Evolutionary conservation across 2,329 filamentous ascomycete genomes (phyloP).

Genomic region (Nemania diffusa): DNA sequence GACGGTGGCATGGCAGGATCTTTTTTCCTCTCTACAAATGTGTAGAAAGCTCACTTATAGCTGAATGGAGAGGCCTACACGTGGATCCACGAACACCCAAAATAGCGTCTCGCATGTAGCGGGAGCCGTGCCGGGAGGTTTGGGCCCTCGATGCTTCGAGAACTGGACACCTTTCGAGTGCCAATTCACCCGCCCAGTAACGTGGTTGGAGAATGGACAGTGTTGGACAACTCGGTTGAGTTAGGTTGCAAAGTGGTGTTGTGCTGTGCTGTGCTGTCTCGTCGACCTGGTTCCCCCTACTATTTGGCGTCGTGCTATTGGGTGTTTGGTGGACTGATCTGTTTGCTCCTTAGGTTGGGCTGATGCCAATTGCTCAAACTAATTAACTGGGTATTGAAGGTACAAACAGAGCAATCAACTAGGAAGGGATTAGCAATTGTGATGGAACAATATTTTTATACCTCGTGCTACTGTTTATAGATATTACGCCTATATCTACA

Average conservation of each 20-base stretch:
- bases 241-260: constrained; percentile 5
- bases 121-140: neutral
- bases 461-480: no score
- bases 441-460: no score
- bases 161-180: neutral
- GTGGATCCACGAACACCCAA: neutral
- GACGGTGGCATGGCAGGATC: constrained; percentile 12
- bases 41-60: constrained; percentile 23
- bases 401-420: no score
- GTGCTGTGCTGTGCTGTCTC: constrained; percentile 13
- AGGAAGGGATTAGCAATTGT: no score
- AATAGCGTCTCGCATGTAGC: neutral
- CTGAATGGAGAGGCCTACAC: neutral
- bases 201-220: constrained; percentile 23
- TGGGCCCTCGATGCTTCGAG: constrained; percentile 3
- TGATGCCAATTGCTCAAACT: neutral
- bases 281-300: constrained; percentile 12
- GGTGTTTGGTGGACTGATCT: neutral
- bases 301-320: constrained; percentile 37
- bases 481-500: no score
- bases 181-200: constrained; percentile 18
- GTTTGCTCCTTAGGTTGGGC: neutral
- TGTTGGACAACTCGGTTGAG: neutral
- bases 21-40: constrained; percentile 8
- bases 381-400: no score